Evolutionary conservation across 2,329 filamentous ascomycete species (phyloP).

Genomic region (Byssothecium circinans): DNA sequence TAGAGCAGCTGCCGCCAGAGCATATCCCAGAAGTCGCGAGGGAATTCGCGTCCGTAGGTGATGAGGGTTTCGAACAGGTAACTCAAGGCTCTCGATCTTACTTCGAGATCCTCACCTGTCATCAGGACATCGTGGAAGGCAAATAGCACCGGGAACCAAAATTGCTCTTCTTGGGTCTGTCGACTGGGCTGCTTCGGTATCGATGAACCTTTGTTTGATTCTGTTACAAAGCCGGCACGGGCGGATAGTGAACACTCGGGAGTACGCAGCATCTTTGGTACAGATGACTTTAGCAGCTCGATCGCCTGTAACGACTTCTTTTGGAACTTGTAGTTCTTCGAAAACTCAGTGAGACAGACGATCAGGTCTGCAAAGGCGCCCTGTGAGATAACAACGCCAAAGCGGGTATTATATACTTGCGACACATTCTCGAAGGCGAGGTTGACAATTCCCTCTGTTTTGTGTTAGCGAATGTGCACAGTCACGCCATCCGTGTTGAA

Average conservation of each 20-base stretch:
- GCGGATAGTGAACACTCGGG: constrained; percentile 91
- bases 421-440: constrained; percentile 96
- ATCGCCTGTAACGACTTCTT: constrained; percentile 97
- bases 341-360: constrained; percentile 96
- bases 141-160: constrained; percentile 97
- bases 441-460: constrained; percentile 84
- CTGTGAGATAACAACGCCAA: constrained; percentile 93
- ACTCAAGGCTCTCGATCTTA: constrained; percentile 82
- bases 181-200: constrained; percentile 67
- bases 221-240: constrained; percentile 55
- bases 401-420: constrained; percentile 92
- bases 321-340: constrained; percentile 97
- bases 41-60: constrained; percentile 87
- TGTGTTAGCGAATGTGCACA: constrained; percentile 16
- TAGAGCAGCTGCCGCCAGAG: constrained; percentile 96
- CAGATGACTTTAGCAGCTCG: constrained; percentile 89
- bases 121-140: constrained; percentile 99
- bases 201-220: constrained; percentile 52
- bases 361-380: constrained; percentile 95
- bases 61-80: constrained; percentile 96
- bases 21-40: constrained; percentile 95
- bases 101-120: constrained; percentile 97
- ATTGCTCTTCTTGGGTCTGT: constrained; percentile 93
- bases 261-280: constrained; percentile 91
- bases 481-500: constrained; percentile 1